Percentiles rank a stretch among this genome's conserved stretches.
These are phyloP conservation scores for Neonectria coccinea DNA, from an alignment of 2,329 filamentous ascomycete species.

Conservation along the genomic window DNA sequence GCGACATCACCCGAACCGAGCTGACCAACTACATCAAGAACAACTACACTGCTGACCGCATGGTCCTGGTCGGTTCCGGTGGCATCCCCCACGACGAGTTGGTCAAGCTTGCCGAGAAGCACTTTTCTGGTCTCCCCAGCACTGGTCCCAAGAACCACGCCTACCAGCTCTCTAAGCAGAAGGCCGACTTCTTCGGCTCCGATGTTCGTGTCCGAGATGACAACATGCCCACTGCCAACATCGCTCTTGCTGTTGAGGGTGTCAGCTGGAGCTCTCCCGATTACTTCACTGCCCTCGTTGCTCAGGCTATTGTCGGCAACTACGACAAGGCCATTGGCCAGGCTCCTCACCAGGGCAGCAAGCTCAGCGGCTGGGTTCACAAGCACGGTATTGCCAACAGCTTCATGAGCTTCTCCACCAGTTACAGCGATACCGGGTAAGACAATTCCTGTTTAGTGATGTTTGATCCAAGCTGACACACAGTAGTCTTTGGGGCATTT, in stretches of 20 bases:
- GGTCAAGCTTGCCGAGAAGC: conserved; percentile 94
- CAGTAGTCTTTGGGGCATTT: conserved; percentile 97
- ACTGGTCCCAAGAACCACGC: conserved; percentile 80
- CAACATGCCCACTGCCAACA: conserved; percentile 95
- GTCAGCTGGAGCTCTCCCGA: conserved; percentile 99
- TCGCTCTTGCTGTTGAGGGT: conserved; percentile 98
- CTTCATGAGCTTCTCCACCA: conserved; percentile 99
- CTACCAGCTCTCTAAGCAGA: conserved; percentile 82
- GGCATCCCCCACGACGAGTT: conserved; percentile 94
- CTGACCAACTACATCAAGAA: conserved; percentile 97
- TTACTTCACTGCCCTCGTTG: conserved; percentile 98
- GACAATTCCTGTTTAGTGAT: conserved; percentile 46
- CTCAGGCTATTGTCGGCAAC: conserved; percentile 99
- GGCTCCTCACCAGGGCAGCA: conserved; percentile 96
- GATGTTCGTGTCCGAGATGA: conserved; percentile 97
- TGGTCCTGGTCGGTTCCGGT: conserved; percentile 97
- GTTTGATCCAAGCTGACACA: conserved; percentile 41
- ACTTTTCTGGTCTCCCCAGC: conserved; percentile 85
- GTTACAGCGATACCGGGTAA: conserved; percentile 99
- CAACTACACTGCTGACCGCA: conserved; percentile 99
- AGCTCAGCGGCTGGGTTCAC: conserved; percentile 94
- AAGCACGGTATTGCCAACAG: conserved; percentile 97
- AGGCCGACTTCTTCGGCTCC: conserved; percentile 95
- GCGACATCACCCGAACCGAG: conserved; percentile 92
- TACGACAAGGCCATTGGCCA: conserved; percentile 99